Evolutionary conservation across 106 monocot genomes (phyloP).

Genomic region (Agapanthus africanus): DNA sequence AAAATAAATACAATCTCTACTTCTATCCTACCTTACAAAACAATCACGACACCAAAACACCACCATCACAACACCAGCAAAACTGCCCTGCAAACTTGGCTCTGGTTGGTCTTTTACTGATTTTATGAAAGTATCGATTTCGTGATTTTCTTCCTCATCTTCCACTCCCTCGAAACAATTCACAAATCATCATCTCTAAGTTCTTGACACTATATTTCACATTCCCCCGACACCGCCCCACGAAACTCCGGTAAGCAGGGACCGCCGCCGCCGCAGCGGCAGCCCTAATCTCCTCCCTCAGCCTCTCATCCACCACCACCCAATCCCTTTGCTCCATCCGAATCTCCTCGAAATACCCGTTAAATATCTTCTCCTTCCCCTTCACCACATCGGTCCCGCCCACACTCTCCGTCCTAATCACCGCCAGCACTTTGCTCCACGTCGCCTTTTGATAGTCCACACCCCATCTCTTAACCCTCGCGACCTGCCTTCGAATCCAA

Average conservation of each 20-base stretch:
- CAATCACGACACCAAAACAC: no score
- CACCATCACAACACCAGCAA: no score
- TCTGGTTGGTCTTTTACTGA: no score
- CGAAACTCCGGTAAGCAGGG: conserved; percentile 22
- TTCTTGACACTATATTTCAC: conserved; percentile 14
- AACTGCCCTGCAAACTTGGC: no score
- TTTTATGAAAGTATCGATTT: no score
- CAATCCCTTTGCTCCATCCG: conserved; percentile 28
- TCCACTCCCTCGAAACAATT: conserved; percentile 11
- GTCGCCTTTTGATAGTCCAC: conserved; percentile 55
- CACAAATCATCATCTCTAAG: conserved; percentile 15
- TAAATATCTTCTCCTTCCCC: conserved; percentile 18
- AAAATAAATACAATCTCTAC: no score
- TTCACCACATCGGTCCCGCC: conserved; percentile 8
- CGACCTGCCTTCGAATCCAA: conserved; percentile 55
- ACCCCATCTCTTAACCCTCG: conserved; percentile 42
- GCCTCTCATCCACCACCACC: conserved; percentile 29
- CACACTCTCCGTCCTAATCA: conserved; percentile 22
- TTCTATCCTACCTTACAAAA: no score
- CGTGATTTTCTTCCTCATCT: no score
- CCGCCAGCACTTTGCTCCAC: conserved; percentile 60
- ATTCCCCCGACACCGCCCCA: conserved; percentile 5
- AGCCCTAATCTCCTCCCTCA: conserved; percentile 34
- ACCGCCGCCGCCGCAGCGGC: conserved; percentile 8
- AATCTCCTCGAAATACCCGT: conserved; percentile 23